These are phyloP conservation scores for Afroboletus lepidellus DNA, from an alignment of 1,284 basidiomycete genomes.

Conservation along the genomic window DNA sequence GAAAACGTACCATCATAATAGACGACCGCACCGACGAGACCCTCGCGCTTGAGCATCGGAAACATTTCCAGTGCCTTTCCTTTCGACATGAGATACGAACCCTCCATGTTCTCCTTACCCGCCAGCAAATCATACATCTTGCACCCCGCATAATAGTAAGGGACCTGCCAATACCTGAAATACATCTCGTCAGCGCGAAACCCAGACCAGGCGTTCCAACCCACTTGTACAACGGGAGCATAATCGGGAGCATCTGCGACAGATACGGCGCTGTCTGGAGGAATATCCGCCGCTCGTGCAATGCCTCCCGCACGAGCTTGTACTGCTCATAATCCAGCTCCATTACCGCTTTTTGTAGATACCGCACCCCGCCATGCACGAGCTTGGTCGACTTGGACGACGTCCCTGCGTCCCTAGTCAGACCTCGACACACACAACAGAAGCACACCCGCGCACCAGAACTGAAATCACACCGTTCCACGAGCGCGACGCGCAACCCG, in stretches of 20 bases:
- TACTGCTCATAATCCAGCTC: constrained; percentile 97
- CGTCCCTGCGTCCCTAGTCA: constrained; percentile 30
- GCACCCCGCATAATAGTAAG: constrained; percentile 94
- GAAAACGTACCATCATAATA: constrained; percentile 85
- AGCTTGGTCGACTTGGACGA: constrained; percentile 98
- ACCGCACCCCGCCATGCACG: constrained; percentile 96
- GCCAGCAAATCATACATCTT: constrained; percentile 97
- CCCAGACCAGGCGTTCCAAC: not conserved
- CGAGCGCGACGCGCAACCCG: constrained; percentile 89
- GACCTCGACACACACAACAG: too few relatives aligned
- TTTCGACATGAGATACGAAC: constrained; percentile 91
- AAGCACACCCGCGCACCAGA: constrained; percentile 54
- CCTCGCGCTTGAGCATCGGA: constrained; percentile 94
- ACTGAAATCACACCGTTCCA: constrained; percentile 92
- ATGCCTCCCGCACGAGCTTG: constrained; percentile 92
- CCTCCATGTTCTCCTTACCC: constrained; percentile 96
- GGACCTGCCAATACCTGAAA: constrained; percentile 92
- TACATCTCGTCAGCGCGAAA: not conserved
- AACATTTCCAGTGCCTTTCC: constrained; percentile 93
- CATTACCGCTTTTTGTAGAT: constrained; percentile 94
- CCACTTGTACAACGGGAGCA: constrained; percentile 89
- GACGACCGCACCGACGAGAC: constrained; percentile 91
- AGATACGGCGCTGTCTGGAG: constrained; percentile 96
- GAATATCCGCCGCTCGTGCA: constrained; percentile 92
- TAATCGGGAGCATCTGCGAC: constrained; percentile 89